Evolutionary conservation across 306 rosid genomes (phyloP), one percentile per base, ranked within the genome.

Genomic region (Vicia sativa): DNA sequence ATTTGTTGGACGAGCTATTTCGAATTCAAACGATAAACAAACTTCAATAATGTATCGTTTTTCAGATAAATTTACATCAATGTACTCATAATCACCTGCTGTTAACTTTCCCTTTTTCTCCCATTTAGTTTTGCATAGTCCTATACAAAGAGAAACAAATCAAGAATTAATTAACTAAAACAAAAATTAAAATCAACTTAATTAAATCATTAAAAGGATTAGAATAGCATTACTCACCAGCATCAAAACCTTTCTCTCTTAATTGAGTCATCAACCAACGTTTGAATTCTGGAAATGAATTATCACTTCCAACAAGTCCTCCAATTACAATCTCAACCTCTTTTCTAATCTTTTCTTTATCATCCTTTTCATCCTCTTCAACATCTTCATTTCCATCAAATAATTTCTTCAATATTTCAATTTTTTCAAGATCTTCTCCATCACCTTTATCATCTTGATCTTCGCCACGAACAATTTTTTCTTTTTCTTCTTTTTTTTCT

Each of bases 61-160:
- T 46, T 85, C 86, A 0, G 70, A 29, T 0, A 74, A 34, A 56
- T 85, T 72, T 9, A 90, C 77, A 71, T 93, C 98, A 5, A 90
- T 48, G 39, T 80, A 93, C 52, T 93, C 97, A 3, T 88, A 87
- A 1, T 83, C 72, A 12, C 97, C 97, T 0, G 87, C 79, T 7
- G 90, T 91, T 72, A 82, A 75, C 11, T 80, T 62, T 25, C 79
- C 82, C 0, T 12, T 78, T 76, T 76, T 88, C 62, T 76, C 87
- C 95, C 90, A 85, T 69, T 82, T 86, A 0, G 96, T 83, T 81
- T 93, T 93, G 96, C 98, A 88, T 0, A 93, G 86, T 5, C 97
- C 97, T 93, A 85, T 18, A 11, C 11, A 44, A 41, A 12, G 11
- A 39, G 11, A n/a, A 12, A 5, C 15, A 42, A 45, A 45, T 45